phyloP scores from a whole-genome alignment of 2,329 filamentous ascomycete genomes.

The Thermoascus crustaceus region DNA sequence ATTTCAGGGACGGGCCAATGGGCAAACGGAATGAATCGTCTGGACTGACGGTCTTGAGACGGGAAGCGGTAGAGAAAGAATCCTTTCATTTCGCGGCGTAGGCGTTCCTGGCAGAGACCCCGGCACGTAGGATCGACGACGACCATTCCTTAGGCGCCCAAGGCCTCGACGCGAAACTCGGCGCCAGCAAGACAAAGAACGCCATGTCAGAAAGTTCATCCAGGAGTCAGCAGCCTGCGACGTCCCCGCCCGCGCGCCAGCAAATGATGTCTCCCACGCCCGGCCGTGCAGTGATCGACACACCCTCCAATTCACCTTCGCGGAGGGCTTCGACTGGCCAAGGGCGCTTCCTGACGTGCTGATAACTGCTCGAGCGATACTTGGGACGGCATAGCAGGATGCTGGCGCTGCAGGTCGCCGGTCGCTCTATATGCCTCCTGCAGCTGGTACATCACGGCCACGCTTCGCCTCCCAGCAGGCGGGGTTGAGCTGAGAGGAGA shows the following conservation, averaged over 20 bases:
- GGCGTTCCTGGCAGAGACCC: background rate
- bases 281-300: no score
- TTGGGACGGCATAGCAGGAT: background rate
- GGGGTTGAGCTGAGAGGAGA: no score
- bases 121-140: background rate
- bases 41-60: no score
- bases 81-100: no score
- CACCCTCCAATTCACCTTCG: background rate
- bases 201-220: slow-evolving; percentile 3
- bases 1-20: no score
- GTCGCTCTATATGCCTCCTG: background rate
- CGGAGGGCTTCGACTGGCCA: slow-evolving; percentile 1
- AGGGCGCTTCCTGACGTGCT: background rate
- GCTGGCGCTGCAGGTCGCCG: background rate
- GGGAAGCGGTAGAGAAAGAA: no score
- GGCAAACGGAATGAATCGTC: no score
- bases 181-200: background rate
- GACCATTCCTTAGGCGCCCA: slow-evolving; percentile 17
- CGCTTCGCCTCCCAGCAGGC: background rate
- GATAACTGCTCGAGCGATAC: slow-evolving; percentile 2
- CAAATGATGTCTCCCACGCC: slow-evolving; percentile 18
- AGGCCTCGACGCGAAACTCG: slow-evolving; percentile 5
- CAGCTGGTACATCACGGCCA: slow-evolving; percentile 1
- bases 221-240: no score
- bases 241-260: no score